A percentile compares a stretch with the other conserved stretches of the same genome.
phyloP scores from a whole-genome alignment of 2,329 filamentous ascomycete genomes.

The Colletotrichum filicis region DNA sequence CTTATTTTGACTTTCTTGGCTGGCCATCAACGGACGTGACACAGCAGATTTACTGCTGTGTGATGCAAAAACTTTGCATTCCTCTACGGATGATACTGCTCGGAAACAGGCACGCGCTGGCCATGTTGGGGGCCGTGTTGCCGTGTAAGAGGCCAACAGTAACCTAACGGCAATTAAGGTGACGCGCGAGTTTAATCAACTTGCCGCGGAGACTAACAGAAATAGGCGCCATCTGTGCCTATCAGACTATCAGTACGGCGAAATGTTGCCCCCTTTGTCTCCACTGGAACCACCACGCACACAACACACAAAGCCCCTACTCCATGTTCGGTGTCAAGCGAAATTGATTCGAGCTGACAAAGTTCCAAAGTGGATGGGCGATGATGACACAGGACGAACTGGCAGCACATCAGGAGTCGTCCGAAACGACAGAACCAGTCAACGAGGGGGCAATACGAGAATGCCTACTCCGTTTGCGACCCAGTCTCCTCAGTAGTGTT shows the following conservation, averaged over 20 bases:
- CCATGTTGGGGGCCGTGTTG: not conserved
- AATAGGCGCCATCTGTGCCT: not conserved
- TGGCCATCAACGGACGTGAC: not conserved
- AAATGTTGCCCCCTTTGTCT: not conserved
- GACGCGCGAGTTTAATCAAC: not conserved
- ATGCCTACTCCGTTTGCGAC: not conserved
- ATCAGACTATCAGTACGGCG: not conserved
- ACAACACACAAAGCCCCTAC: not conserved
- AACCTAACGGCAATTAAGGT: not conserved
- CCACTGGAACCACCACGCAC: not conserved
- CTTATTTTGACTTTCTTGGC: not conserved
- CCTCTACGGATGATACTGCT: not conserved
- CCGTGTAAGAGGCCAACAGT: not conserved
- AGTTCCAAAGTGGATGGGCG: not conserved
- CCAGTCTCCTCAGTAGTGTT: not conserved
- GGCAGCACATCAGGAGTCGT: not conserved
- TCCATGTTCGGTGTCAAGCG: conserved; percentile 4
- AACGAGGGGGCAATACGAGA: not conserved
- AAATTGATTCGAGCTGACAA: conserved; percentile 9
- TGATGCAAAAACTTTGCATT: not conserved
- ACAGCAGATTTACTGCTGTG: not conserved
- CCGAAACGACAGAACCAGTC: not conserved
- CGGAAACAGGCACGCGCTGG: not conserved
- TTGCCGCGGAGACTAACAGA: not conserved
- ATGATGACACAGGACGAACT: not conserved